These are phyloP conservation scores for Solanum piurae DNA, from an alignment of 257 asterid species.

Conservation along the genomic window DNA sequence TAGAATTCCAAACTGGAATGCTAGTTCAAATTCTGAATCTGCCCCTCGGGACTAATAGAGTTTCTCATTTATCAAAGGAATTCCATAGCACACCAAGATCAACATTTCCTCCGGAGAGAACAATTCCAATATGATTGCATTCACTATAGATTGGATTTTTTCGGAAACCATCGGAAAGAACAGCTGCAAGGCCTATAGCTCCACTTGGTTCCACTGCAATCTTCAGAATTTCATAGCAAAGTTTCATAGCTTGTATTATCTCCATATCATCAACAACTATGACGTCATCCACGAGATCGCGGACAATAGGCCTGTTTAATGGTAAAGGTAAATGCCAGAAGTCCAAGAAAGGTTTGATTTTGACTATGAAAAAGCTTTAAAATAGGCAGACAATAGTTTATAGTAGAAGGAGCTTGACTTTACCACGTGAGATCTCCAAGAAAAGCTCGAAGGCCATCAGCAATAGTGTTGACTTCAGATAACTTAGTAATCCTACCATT, in stretches of 20 bases:
- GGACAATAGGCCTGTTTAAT: conserved; percentile 66
- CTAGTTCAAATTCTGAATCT: not conserved
- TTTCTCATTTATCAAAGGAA: conserved; percentile 25
- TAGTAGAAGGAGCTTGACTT: not conserved
- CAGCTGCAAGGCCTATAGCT: conserved; percentile 88
- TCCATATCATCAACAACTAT: conserved; percentile 63
- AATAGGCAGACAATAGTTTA: not conserved
- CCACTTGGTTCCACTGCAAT: conserved; percentile 90
- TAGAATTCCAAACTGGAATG: not conserved
- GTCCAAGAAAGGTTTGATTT: not conserved
- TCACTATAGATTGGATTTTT: conserved; percentile 37
- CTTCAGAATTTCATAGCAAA: conserved; percentile 69
- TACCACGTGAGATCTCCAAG: conserved; percentile 93
- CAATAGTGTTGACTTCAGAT: conserved; percentile 62
- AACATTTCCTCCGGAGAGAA: conserved; percentile 81
- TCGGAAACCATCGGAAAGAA: conserved; percentile 44
- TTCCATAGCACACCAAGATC: conserved; percentile 81
- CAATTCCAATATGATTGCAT: conserved; percentile 48
- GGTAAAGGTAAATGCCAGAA: not conserved
- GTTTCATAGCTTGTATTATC: conserved; percentile 62
- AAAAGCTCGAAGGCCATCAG: conserved; percentile 84
- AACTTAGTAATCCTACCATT: conserved; percentile 53
- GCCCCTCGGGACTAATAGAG: not conserved
- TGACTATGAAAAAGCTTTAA: not conserved
- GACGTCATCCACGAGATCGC: conserved; percentile 78